Conservation (phyloP, 2,329 filamentous ascomycete species). For the Aspergillus intermedius region DNA sequence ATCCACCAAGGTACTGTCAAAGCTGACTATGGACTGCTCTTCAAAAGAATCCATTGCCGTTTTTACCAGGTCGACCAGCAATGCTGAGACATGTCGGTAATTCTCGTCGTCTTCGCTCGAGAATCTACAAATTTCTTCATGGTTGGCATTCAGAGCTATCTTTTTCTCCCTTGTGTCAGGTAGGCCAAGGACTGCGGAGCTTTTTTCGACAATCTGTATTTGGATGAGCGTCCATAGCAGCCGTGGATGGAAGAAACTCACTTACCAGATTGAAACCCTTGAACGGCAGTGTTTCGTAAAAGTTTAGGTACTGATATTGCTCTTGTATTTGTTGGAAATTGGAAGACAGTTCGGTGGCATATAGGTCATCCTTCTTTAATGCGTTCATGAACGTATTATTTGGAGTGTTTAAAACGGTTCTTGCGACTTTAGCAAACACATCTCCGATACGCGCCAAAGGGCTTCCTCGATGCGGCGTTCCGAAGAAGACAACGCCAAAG, state of each 20-base stretch:
- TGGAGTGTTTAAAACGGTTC: conserved; percentile 8
- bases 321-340: conserved; percentile 10
- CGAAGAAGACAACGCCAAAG: conserved; percentile 18
- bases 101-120: conserved; percentile 7
- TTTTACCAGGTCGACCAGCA: conserved; percentile 5
- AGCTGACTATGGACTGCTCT: background rate
- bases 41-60: conserved; percentile 1
- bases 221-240: background rate
- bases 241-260: background rate
- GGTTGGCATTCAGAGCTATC: conserved; percentile 13
- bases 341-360: conserved; percentile 7
- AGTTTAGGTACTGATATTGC: conserved; percentile 9
- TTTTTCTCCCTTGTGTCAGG: conserved; percentile 12
- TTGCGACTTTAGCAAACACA: conserved; percentile 13
- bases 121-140: conserved; percentile 15
- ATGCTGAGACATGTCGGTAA: conserved; percentile 8
- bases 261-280: conserved; percentile 10
- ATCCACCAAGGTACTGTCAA: conserved; percentile 1
- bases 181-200: conserved; percentile 15
- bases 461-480: conserved; percentile 19
- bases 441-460: conserved; percentile 11
- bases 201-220: conserved; percentile 13
- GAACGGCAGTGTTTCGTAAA: conserved; percentile 10
- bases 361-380: conserved; percentile 13
- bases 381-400: conserved; percentile 17